These are phyloP conservation scores for Prunus davidiana DNA, from an alignment of 306 rosid species.

Conservation along the genomic window DNA sequence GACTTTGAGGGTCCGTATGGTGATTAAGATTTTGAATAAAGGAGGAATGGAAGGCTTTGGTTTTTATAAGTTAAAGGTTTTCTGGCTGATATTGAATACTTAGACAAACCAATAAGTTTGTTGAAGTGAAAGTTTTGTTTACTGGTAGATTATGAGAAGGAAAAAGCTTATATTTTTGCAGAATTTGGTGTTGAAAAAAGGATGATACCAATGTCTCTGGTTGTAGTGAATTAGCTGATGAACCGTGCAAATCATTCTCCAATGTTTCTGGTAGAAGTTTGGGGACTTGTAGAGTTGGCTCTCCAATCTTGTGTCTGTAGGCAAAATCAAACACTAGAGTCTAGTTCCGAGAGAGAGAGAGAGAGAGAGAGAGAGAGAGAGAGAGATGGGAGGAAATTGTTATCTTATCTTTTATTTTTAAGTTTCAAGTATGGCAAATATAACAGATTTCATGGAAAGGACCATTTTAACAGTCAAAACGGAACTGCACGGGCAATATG, in stretches of 20 bases:
- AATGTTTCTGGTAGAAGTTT: too few species aligned
- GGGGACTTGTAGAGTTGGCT: not conserved
- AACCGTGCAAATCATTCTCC: not conserved
- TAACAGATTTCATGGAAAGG: not conserved
- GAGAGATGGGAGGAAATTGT: not conserved
- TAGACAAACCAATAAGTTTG: too few species aligned
- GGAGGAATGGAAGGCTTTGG: too few species aligned
- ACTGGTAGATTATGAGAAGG: too few species aligned
- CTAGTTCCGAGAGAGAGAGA: not conserved
- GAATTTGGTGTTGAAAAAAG: too few species aligned
- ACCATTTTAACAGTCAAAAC: not conserved
- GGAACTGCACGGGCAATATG: too few species aligned
- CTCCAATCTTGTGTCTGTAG: not conserved
- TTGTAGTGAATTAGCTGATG: not conserved
- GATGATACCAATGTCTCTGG: too few species aligned
- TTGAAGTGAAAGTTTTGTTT: too few species aligned
- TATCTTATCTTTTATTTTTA: not conserved
- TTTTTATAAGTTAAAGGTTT: too few species aligned
- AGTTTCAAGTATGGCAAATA: not conserved
- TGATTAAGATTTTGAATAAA: too few species aligned
- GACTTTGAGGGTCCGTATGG: not conserved
- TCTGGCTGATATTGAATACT: too few species aligned
- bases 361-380: not conserved
- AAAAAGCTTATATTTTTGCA: too few species aligned
- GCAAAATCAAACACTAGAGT: not conserved